phyloP scores from a whole-genome alignment of 768 basidiomycete genomes.

The Guyanaporus albipodus region DNA sequence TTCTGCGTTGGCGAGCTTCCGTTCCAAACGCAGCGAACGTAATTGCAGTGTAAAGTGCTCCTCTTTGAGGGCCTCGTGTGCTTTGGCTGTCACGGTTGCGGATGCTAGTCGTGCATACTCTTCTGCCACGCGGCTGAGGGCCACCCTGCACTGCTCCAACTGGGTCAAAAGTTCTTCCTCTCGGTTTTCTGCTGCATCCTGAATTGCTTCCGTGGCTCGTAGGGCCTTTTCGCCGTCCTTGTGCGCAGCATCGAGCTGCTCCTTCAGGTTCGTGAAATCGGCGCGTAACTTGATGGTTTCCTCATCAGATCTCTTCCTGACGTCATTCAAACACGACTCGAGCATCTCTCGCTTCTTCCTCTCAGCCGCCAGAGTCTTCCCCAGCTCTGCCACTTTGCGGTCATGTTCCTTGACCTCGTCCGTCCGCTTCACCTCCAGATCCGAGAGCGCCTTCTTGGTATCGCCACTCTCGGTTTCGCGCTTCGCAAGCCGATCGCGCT shows the following conservation, averaged over 20 bases:
- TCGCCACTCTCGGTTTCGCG: conserved; percentile 54
- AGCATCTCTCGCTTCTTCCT: conserved; percentile 45
- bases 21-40: conserved; percentile 51
- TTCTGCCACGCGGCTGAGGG: conserved; percentile 46
- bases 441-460: conserved; percentile 45
- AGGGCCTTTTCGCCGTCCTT: conserved; percentile 36
- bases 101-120: conserved; percentile 53
- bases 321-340: conserved; percentile 44
- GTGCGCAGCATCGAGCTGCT: conserved; percentile 34
- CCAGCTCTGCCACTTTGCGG: conserved; percentile 50
- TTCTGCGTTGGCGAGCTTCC: conserved; percentile 66
- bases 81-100: conserved; percentile 36
- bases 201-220: conserved; percentile 29
- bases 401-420: conserved; percentile 58
- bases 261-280: conserved; percentile 34
- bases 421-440: conserved; percentile 45
- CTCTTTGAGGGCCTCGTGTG: conserved; percentile 38
- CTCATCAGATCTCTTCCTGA: conserved; percentile 39
- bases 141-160: conserved; percentile 46
- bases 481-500: conserved; percentile 45
- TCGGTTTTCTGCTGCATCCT: conserved; percentile 32
- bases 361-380: conserved; percentile 48
- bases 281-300: conserved; percentile 36
- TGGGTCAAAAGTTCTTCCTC: conserved; percentile 47
- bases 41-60: conserved; percentile 39